These are phyloP conservation scores for Microglena sp. DNA, from an alignment of 139 green algal genomes.

Conservation along the genomic window DNA sequence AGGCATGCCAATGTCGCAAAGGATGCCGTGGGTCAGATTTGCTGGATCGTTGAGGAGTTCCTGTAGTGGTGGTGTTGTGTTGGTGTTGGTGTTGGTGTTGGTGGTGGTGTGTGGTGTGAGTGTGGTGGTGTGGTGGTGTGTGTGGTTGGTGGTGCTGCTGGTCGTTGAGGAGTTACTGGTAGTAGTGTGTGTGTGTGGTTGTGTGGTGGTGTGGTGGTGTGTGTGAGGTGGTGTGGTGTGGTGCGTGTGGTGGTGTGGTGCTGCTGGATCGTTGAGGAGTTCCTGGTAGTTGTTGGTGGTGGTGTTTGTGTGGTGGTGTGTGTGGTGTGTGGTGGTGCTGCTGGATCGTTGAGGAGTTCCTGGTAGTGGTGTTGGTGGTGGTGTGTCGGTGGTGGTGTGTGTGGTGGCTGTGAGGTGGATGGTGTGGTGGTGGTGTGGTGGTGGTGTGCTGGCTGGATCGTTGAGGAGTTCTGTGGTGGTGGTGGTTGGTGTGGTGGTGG, in stretches of 20 bases:
- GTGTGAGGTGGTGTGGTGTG: not conserved
- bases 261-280: not conserved
- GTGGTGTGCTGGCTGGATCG: too few species aligned
- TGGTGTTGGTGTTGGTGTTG: not conserved
- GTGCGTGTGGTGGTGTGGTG: not conserved
- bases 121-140: not conserved
- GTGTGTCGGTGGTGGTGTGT: too few species aligned
- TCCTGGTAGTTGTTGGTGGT: too few species aligned
- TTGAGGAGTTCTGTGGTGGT: too few species aligned
- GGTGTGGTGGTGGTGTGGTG: too few species aligned
- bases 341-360: too few species aligned
- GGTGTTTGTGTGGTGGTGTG: not conserved
- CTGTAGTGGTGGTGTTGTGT: constrained; percentile 9
- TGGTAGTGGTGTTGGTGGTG: too few species aligned
- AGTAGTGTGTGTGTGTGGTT: not conserved
- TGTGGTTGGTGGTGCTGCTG: not conserved
- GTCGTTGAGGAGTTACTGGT: not conserved
- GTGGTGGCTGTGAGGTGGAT: too few species aligned
- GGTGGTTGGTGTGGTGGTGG: too few species aligned
- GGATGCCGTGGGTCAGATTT: constrained; percentile 64
- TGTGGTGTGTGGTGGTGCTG: not conserved
- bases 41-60: constrained; percentile 46
- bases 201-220: not conserved
- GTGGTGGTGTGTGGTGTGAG: not conserved
- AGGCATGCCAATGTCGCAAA: constrained; percentile 88